Evolutionary conservation across 306 rosid genomes (phyloP).

Genomic region (Castanea mollissima): DNA sequence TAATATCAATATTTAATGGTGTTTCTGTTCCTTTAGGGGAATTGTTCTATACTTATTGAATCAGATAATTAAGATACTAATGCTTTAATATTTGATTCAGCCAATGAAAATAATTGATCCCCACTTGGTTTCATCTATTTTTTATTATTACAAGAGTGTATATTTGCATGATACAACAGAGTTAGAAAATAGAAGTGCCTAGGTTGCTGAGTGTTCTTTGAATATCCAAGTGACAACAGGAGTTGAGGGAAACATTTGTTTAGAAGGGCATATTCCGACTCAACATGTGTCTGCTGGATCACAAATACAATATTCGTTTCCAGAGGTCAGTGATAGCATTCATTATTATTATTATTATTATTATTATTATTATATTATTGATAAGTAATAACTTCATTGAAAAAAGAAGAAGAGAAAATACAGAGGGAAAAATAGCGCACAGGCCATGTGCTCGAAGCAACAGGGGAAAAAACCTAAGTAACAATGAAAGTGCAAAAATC

Average conservation of each 20-base stretch:
- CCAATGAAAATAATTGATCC: constrained; percentile 94
- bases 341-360: no score
- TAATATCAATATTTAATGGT: constrained; percentile 15
- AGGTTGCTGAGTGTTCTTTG: constrained; percentile 78
- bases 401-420: no score
- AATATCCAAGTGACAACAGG: constrained; percentile 70
- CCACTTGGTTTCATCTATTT: constrained; percentile 86
- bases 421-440: no score
- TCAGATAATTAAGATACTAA: background rate
- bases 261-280: constrained; percentile 73
- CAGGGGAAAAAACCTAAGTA: no score
- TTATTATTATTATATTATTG: no score
- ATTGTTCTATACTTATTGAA: constrained; percentile 21
- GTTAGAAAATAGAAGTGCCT: constrained; percentile 69
- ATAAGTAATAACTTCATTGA: no score
- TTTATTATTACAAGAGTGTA: constrained; percentile 66
- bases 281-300: constrained; percentile 59
- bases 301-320: constrained; percentile 64
- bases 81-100: constrained; percentile 48
- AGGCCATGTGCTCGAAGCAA: no score
- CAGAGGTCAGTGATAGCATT: constrained; percentile 54
- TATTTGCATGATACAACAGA: constrained; percentile 74
- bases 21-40: constrained; percentile 18
- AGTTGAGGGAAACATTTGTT: constrained; percentile 58
- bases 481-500: no score